phyloP scores from a whole-genome alignment of 208 protist species.

The Wallacemonas collosoma region DNA sequence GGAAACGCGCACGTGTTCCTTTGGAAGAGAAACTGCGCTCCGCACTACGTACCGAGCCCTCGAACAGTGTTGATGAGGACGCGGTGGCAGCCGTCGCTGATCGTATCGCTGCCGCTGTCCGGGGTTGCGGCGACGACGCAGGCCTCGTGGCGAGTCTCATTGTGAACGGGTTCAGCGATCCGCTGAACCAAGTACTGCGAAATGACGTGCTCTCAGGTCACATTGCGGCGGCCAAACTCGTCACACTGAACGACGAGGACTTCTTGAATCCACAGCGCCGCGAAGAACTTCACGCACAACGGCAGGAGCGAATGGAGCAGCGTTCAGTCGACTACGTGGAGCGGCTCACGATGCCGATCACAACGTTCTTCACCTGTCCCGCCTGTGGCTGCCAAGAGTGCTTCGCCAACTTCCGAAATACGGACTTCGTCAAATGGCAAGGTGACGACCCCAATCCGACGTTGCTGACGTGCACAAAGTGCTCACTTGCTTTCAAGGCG shows the following conservation, averaged over 20 bases:
- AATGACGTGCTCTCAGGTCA: slow-evolving; percentile 28
- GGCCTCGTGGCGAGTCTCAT: slow-evolving; percentile 36
- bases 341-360: slow-evolving; percentile 37
- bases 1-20: slow-evolving; percentile 19
- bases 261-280: slow-evolving; percentile 47
- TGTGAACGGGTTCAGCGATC: slow-evolving; percentile 48
- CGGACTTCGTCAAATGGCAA: slow-evolving; percentile 74
- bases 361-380: slow-evolving; percentile 55
- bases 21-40: slow-evolving; percentile 18
- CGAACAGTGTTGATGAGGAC: background rate
- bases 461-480: slow-evolving; percentile 54
- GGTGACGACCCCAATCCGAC: slow-evolving; percentile 62
- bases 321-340: slow-evolving; percentile 49
- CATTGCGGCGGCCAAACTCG: slow-evolving; percentile 29
- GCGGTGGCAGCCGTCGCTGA: slow-evolving; percentile 20
- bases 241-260: slow-evolving; percentile 39
- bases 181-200: slow-evolving; percentile 50
- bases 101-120: slow-evolving; percentile 26
- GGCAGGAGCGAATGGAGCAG: slow-evolving; percentile 42
- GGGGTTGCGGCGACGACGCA: slow-evolving; percentile 25
- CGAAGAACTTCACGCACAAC: slow-evolving; percentile 29
- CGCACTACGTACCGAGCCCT: slow-evolving; percentile 19
- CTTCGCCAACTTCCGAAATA: slow-evolving; percentile 53
- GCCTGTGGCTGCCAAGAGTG: slow-evolving; percentile 49
- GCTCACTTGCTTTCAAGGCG: slow-evolving; percentile 38